Conservation (phyloP, 2,329 filamentous ascomycete genomes). For the Epichloe festucae region DNA sequence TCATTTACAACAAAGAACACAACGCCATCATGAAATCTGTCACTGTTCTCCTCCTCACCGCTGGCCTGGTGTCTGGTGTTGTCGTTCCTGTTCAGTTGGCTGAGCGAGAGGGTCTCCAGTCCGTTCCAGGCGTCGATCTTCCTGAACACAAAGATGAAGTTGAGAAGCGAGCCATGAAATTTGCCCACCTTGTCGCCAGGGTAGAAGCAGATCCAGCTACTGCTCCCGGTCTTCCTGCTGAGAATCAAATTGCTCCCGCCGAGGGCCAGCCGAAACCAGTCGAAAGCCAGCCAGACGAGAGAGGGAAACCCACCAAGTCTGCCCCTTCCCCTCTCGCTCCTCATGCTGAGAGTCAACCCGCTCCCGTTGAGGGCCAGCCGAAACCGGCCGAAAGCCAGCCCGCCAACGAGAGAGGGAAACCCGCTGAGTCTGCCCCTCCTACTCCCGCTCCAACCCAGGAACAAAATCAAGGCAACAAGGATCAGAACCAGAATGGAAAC, state of each 20-base stretch:
- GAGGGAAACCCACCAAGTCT: no score
- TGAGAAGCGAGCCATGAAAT: not conserved
- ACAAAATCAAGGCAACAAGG: not conserved
- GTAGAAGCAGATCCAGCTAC: not conserved
- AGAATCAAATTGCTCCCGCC: no score
- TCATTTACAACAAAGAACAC: not conserved
- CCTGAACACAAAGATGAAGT: not conserved
- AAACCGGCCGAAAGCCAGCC: not conserved
- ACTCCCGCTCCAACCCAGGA: not conserved
- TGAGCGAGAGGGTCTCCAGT: slow-evolving; percentile 6
- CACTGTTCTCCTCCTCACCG: slow-evolving; percentile 15
- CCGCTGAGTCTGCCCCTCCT: not conserved
- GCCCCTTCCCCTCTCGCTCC: no score
- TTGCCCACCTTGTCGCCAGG: not conserved
- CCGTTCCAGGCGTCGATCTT: slow-evolving; percentile 1
- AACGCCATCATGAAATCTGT: slow-evolving; percentile 16
- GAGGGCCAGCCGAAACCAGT: no score
- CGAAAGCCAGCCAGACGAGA: no score
- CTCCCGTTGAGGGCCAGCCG: not conserved
- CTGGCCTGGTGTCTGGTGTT: slow-evolving; percentile 18
- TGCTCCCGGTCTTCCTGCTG: not conserved
- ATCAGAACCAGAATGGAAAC: no score
- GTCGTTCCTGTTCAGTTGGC: slow-evolving; percentile 13
- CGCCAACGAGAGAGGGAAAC: not conserved
- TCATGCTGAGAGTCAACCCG: not conserved